phyloP scores from a whole-genome alignment of 2,329 filamentous ascomycete species.

The Ophiostoma tasmaniense region DNA sequence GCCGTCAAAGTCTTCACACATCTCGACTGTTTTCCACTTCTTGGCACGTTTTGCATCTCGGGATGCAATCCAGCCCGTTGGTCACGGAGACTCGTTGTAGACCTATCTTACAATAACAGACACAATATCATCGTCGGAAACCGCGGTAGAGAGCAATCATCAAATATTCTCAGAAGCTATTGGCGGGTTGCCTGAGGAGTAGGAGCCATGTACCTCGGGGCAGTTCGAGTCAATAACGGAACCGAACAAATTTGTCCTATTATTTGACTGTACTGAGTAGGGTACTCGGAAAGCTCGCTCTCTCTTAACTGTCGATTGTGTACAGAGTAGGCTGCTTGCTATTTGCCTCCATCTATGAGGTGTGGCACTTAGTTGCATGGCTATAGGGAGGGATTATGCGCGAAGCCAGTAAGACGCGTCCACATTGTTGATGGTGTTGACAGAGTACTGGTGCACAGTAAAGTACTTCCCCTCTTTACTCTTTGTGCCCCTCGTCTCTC shows the following conservation, averaged over 20 bases:
- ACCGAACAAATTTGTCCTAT: not conserved
- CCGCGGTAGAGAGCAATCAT: not conserved
- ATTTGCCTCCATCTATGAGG: not conserved
- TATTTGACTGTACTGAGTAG: not conserved
- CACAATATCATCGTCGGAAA: not conserved
- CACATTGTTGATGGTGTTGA: not conserved
- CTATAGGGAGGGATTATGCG: slow-evolving; percentile 1
- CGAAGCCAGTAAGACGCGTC: not conserved
- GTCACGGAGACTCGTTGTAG: slow-evolving; percentile 7
- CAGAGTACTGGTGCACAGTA: not conserved
- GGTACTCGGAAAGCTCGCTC: not conserved
- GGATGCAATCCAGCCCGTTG: not conserved
- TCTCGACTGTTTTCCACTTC: slow-evolving; percentile 3
- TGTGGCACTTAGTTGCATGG: not conserved
- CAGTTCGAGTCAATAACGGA: not conserved
- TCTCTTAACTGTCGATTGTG: not conserved
- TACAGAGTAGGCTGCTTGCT: not conserved
- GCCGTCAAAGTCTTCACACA: not conserved
- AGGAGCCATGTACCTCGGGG: not conserved
- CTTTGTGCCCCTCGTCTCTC: not conserved
- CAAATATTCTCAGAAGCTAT: not conserved
- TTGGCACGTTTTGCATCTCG: slow-evolving; percentile 17
- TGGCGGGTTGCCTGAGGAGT: not conserved
- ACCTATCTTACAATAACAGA: not conserved
- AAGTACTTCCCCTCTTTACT: not conserved